A percentile compares a stretch with the other conserved stretches of the same genome.
Conservation (phyloP, 257 asterid species). For the Leptodermis oblonga region DNA sequence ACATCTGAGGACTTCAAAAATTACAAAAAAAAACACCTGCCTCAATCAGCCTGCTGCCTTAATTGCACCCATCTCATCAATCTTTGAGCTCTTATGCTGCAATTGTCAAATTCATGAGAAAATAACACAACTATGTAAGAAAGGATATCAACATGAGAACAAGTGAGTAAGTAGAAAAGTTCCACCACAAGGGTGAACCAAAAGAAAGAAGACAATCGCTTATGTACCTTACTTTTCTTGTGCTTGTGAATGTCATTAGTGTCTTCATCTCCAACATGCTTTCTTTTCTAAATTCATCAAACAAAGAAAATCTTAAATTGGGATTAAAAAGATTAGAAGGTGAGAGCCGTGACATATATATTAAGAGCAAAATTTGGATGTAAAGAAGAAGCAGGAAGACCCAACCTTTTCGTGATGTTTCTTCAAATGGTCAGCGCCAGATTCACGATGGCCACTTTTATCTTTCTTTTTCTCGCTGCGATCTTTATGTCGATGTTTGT, state of each 20-base stretch:
- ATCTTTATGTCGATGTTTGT: conserved; percentile 94
- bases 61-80: conserved; percentile 85
- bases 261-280: conserved; percentile 59
- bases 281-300: conserved; percentile 50
- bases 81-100: conserved; percentile 97
- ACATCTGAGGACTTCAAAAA: conserved; percentile 50
- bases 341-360: not conserved
- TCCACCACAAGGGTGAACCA: not conserved
- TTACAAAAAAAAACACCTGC: conserved; percentile 37
- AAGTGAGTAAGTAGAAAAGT: not conserved
- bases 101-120: conserved; percentile 31
- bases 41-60: conserved; percentile 80
- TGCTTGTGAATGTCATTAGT: conserved; percentile 48
- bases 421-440: conserved; percentile 81
- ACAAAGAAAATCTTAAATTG: conserved; percentile 1
- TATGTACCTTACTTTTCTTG: conserved; percentile 70
- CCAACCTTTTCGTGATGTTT: conserved; percentile 82
- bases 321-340: not conserved
- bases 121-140: conserved; percentile 22
- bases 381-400: conserved; percentile 17
- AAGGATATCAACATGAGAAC: not conserved
- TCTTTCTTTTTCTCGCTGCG: conserved; percentile 91
- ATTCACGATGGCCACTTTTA: conserved; percentile 70
- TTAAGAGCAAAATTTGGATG: conserved; percentile 1
- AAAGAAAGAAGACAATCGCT: conserved; percentile 4